These are phyloP conservation scores for Bjerkandera adusta DNA, from an alignment of 1,284 basidiomycete genomes.

Conservation along the genomic window DNA sequence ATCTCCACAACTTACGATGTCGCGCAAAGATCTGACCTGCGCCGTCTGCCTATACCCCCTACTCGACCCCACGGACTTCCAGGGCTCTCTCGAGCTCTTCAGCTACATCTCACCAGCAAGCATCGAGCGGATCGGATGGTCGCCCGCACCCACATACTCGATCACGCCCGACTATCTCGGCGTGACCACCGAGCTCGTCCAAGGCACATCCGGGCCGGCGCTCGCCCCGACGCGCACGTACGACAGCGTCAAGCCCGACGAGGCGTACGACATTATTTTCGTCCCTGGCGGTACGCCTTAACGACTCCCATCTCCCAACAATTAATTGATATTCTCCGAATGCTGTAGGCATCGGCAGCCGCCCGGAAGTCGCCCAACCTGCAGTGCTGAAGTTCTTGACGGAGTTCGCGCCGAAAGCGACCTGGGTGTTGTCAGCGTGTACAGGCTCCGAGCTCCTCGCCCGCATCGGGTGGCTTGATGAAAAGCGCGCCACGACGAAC, in stretches of 20 bases:
- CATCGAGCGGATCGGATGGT: no score
- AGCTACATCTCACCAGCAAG: conserved; percentile 35
- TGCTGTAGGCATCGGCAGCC: conserved; percentile 13
- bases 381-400: conserved; percentile 35
- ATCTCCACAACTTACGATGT: no score
- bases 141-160: conserved; percentile 35
- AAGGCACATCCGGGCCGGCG: conserved; percentile 31
- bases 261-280: conserved; percentile 18
- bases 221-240: conserved; percentile 43
- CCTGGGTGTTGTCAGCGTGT: conserved; percentile 44
- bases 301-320: no score
- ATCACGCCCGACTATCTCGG: conserved; percentile 28
- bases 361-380: conserved; percentile 8
- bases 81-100: conserved; percentile 41
- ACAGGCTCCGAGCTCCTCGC: conserved; percentile 42
- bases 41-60: conserved; percentile 20
- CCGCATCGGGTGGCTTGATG: conserved; percentile 39
- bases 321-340: no score
- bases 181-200: conserved; percentile 17
- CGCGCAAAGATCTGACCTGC: no score
- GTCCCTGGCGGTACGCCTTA: conserved; percentile 19
- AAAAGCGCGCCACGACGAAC: conserved; percentile 43
- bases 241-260: conserved; percentile 27
- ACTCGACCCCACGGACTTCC: conserved; percentile 36
- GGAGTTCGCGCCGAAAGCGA: conserved; percentile 33